phyloP scores from a whole-genome alignment of 164 flowering plant genomes.

The Hamamelis virginiana region DNA sequence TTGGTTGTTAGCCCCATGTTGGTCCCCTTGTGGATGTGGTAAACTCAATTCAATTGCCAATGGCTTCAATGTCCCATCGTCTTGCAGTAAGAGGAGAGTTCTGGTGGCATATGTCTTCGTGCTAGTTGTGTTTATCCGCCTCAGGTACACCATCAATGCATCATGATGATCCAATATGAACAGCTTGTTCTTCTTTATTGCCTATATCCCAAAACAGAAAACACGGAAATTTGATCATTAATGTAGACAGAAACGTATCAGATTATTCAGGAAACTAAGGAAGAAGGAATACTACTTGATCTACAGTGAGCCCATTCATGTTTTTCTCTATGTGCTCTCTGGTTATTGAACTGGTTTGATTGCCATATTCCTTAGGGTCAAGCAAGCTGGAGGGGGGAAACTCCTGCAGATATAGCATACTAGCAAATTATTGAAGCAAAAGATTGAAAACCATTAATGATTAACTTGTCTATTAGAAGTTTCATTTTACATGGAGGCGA shows the following conservation, averaged over 20 bases:
- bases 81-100: slow-evolving; percentile 66
- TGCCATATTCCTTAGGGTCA: slow-evolving; percentile 59
- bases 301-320: slow-evolving; percentile 62
- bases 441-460: neutral
- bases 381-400: slow-evolving; percentile 85
- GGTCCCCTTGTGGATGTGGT: slow-evolving; percentile 74
- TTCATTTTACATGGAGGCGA: slow-evolving; percentile 54
- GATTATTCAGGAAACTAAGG: neutral
- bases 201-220: slow-evolving; percentile 33
- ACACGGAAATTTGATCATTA: neutral
- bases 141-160: slow-evolving; percentile 74
- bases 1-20: slow-evolving; percentile 56
- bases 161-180: slow-evolving; percentile 90
- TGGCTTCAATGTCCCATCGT: slow-evolving; percentile 77
- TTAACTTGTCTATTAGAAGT: neutral
- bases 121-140: slow-evolving; percentile 57
- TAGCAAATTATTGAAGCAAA: slow-evolving; percentile 1
- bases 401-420: slow-evolving; percentile 41
- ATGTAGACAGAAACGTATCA: neutral
- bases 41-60: slow-evolving; percentile 85
- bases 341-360: slow-evolving; percentile 61
- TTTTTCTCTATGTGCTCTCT: slow-evolving; percentile 51
- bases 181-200: slow-evolving; percentile 46
- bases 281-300: slow-evolving; percentile 38
- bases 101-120: slow-evolving; percentile 79